Base-by-base conservation (phyloP, 2,329 filamentous ascomycete species). In the Fusarium palustre region DNA sequence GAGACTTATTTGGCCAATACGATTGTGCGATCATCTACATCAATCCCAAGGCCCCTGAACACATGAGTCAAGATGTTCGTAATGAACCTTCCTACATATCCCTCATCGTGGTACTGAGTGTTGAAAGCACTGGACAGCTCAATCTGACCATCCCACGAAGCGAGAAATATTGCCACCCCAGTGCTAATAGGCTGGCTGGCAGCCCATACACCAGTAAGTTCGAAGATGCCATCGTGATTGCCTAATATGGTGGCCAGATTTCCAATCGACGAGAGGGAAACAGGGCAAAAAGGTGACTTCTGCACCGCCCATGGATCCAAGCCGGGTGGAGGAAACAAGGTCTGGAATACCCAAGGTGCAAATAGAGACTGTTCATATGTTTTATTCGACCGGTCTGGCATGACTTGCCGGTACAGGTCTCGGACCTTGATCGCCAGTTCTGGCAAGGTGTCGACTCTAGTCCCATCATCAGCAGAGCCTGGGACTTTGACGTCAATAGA, bases 401-500 rank as follows among this genome's bases (percentile, higher is more conserved):
- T 59, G 7, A 50, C 2, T 2, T 24, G 31, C 8, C 13, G 34
- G 0, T 60, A 50, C 1, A 59, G n/a, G 4, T 50, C 43, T 25
- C 18, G 43, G 7, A 59, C 43, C 1, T 33, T 1, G 2, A 13
- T 16, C 1, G 30, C 55, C 3, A 43, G 6, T 10, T 18, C 4
- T 9, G 36, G 3, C 4, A 60, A 4, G 3, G 16, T 7, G n/a
- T 20, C 39, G 2, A 7, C 1, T 0, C 4, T 1, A 11, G 15
- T 0, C 0, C 7, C 5, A 1, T 3, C 18, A 1, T 16, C 18
- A 2, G 8, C 4, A 3, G 13, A 5, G 7, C 16, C 7, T 7
- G 43, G 36, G 9, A 43, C 36, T 7, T 36, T 5, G 4, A 60
- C 0, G 3, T 60, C 58, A 2, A 59, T 50, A 2, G 4, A 20